Evolutionary conservation across 176 grass and related monocot species (phyloP).

Genomic region (Bromus sterilis): DNA sequence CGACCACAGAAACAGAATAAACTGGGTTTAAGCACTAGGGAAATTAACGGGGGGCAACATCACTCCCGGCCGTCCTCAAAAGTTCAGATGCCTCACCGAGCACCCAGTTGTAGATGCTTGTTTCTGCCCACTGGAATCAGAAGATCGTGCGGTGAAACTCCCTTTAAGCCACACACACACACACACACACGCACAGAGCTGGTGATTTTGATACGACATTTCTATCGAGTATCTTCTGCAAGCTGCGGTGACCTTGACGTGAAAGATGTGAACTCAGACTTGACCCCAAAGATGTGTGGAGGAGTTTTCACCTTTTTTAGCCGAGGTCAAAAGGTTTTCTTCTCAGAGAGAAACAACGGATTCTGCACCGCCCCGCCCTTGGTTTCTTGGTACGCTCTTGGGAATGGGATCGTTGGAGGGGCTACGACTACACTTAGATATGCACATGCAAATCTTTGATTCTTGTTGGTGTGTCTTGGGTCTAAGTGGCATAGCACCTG

Average conservation of each 20-base stretch:
- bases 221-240: neutral
- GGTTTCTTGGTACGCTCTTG: neutral
- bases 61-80: neutral
- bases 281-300: neutral
- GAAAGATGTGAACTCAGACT: neutral
- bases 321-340: neutral
- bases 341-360: neutral
- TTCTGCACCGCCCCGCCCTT: neutral
- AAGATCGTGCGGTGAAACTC: neutral
- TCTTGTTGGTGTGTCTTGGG: neutral
- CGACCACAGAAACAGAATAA: neutral
- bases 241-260: conserved; percentile 1
- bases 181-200: neutral
- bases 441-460: neutral
- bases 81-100: neutral
- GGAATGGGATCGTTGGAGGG: neutral
- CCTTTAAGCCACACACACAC: neutral
- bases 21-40: neutral
- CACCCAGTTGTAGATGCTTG: neutral
- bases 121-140: neutral
- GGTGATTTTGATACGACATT: neutral
- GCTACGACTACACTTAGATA: neutral
- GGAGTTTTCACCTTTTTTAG: neutral
- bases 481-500: neutral
- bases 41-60: neutral